These are phyloP conservation scores for Fusarium papillatum DNA, from an alignment of 2,329 filamentous ascomycete species.

Conservation along the genomic window DNA sequence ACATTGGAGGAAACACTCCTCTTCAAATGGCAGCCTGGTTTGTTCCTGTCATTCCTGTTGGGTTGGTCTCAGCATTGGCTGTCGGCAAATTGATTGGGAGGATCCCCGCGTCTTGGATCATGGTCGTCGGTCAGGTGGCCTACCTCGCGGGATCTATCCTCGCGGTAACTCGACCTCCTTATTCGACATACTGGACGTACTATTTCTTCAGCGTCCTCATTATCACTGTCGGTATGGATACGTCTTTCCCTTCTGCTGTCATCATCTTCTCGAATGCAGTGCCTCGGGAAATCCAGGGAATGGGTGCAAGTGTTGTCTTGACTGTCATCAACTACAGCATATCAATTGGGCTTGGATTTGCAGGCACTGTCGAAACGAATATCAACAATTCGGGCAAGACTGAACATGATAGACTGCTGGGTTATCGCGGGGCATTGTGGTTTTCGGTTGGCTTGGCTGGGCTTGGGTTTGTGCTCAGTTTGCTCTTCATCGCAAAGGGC, in stretches of 20 bases:
- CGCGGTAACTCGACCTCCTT: conserved; percentile 57
- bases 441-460: conserved; percentile 10
- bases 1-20: conserved; percentile 52
- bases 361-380: conserved; percentile 10
- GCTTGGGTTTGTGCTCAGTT: background rate
- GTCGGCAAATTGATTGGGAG: conserved; percentile 51
- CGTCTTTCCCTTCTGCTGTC: conserved; percentile 12
- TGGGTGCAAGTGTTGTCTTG: conserved; percentile 16
- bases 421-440: conserved; percentile 16
- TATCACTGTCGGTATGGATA: conserved; percentile 22
- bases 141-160: conserved; percentile 55
- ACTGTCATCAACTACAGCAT: conserved; percentile 27
- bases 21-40: conserved; percentile 56
- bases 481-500: background rate
- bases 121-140: conserved; percentile 55
- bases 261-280: conserved; percentile 21
- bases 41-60: conserved; percentile 49
- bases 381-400: background rate
- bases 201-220: conserved; percentile 56
- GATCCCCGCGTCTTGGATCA: conserved; percentile 45
- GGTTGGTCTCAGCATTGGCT: conserved; percentile 56
- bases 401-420: background rate
- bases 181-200: conserved; percentile 72
- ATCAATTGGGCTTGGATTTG: conserved; percentile 14
- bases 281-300: conserved; percentile 9